Evolutionary conservation across 441 rosid genomes (phyloP).

Genomic region (Erodium trifolium): DNA sequence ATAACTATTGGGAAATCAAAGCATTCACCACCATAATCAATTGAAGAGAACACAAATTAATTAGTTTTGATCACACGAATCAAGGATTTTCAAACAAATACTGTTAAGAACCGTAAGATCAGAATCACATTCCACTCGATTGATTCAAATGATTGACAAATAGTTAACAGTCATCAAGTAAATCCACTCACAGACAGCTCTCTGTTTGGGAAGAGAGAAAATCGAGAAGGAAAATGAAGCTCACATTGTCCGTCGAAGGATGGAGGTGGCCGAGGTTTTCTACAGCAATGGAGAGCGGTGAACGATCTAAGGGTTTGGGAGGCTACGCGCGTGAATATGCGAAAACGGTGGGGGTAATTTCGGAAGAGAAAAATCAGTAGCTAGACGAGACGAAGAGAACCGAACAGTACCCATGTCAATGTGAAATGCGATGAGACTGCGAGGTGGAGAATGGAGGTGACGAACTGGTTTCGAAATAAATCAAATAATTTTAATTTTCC

Average conservation of each 20-base stretch:
- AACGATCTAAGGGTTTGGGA: not conserved
- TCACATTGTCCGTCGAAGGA: not conserved
- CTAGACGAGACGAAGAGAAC: not conserved
- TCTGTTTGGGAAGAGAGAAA: not conserved
- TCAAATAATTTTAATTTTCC: too few species aligned
- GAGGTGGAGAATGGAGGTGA: not conserved
- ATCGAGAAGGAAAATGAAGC: not conserved
- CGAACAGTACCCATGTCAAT: not conserved
- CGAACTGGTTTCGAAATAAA: not conserved
- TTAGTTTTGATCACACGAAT: not conserved
- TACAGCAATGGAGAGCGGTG: slow-evolving; percentile 5
- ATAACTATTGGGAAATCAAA: not conserved
- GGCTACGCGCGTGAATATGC: not conserved
- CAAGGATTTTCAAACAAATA: not conserved
- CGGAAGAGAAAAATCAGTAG: not conserved
- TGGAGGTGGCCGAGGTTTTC: slow-evolving; percentile 1
- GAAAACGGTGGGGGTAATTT: not conserved
- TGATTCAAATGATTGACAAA: not conserved
- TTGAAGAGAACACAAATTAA: not conserved
- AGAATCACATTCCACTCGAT: not conserved
- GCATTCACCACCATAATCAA: not conserved
- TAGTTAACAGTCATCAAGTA: not conserved
- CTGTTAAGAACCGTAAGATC: not conserved
- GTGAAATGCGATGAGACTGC: not conserved
- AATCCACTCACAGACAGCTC: not conserved